Base-by-base conservation (phyloP, 1,284 basidiomycete genomes). In the Ustilago nuda region DNA sequence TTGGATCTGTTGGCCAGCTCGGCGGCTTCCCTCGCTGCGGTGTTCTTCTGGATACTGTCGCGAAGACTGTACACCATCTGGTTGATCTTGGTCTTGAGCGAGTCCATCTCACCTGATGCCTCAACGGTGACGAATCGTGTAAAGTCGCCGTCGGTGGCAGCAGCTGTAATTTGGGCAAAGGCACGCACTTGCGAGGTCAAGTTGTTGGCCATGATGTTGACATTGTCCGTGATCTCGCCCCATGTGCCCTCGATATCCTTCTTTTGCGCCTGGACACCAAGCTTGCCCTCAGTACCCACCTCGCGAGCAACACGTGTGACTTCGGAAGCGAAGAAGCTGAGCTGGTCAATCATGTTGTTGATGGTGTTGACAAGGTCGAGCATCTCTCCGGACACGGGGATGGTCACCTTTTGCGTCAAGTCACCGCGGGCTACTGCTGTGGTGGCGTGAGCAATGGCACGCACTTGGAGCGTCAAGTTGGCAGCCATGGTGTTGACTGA, bases 91-190 rank as follows among this genome's bases (percentile, higher is more conserved):
- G 94, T 98, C 90, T 99, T 99, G 87, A 99, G 90, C 71, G 93
- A 95, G 88, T 99, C 96, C 97, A 99, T 98, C 87, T 99, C 97
- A 64, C 97, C 97, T 65, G 91, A 93, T 0, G 96, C 97, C 85
- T 99, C 96, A 85, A 99, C 96, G 17, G 97, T 99, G 88, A 99
- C 98, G 89, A 99, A 99, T 23, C 95, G 91, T 23, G 94, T 96
- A 87, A 98, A 99, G 88, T 99, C 97, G 72, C 97, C 97, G 84
- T 98, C 96, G 88, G 96, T 98, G 15, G 97, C 97, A 1, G 97
- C 97, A 0, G 96, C 95, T 0, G 94, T 96, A 84, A 99, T 99
- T 87, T 99, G 96, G 0, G 96, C 97, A 85, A 99, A 99, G 19
- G 97, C 97, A 87, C 97, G 92, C 68, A 99, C 97, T 91, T 99